Evolutionary conservation across 2,329 filamentous ascomycete species (phyloP).

Genomic region (Diaporthe sp.): DNA sequence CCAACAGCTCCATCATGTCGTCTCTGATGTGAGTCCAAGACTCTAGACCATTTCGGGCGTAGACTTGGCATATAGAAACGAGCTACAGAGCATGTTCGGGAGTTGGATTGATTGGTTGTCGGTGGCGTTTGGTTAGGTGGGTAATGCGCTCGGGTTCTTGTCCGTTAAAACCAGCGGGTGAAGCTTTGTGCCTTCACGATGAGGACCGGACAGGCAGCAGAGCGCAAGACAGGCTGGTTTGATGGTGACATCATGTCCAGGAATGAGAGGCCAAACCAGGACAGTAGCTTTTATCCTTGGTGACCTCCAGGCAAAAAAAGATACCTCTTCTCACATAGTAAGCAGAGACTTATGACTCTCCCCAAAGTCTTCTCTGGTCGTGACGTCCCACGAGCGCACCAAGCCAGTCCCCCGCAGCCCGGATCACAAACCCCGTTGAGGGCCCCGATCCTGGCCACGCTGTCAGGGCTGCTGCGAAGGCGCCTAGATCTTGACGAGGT

Average conservation of each 20-base stretch:
- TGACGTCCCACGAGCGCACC: constrained; percentile 69
- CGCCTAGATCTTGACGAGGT: constrained; percentile 70
- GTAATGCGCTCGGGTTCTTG: constrained; percentile 13
- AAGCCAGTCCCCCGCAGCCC: constrained; percentile 75
- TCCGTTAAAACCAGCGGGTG: constrained; percentile 12
- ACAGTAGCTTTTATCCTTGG: constrained; percentile 33
- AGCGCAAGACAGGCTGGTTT: constrained; percentile 20
- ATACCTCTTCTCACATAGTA: not conserved
- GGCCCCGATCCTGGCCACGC: constrained; percentile 71
- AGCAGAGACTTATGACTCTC: constrained; percentile 32
- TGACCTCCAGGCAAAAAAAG: constrained; percentile 14
- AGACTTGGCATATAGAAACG: constrained; percentile 37
- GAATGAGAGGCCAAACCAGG: constrained; percentile 6
- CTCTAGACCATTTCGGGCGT: constrained; percentile 32
- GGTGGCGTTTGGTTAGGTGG: constrained; percentile 39
- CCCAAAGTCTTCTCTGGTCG: constrained; percentile 64
- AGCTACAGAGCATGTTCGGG: constrained; percentile 41
- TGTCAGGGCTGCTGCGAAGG: constrained; percentile 75
- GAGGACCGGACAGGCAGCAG: constrained; percentile 12
- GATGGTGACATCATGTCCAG: constrained; percentile 16
- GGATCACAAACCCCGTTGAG: constrained; percentile 68
- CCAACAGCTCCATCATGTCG: constrained; percentile 84
- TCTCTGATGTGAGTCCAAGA: constrained; percentile 74
- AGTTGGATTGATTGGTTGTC: constrained; percentile 37
- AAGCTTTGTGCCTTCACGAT: constrained; percentile 29